These are phyloP conservation scores for Macrolepiota dolichaula DNA, from an alignment of 768 basidiomycete species.

Conservation along the genomic window DNA sequence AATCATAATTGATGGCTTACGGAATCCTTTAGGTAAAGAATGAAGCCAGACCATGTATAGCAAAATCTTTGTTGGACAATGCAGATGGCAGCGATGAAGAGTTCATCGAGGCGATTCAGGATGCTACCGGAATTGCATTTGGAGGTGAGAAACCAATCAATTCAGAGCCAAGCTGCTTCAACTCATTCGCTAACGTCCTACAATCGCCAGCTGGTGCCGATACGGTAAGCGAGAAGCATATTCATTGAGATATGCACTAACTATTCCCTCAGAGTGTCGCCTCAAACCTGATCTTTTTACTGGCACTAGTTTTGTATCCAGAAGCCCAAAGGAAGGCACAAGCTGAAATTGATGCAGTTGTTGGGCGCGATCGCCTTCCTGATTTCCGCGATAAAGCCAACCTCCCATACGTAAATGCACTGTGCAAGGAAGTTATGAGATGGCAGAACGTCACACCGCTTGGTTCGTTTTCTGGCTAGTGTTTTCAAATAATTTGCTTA, in stretches of 20 bases:
- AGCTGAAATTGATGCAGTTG: slow-evolving; percentile 15
- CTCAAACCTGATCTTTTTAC: slow-evolving; percentile 8
- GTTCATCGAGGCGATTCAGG: not conserved
- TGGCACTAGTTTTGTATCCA: slow-evolving; percentile 15
- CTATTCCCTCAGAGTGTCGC: slow-evolving; percentile 2
- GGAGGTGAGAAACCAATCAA: not conserved
- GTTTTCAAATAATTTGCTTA: too few species aligned
- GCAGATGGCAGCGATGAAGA: not conserved
- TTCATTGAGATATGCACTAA: not conserved
- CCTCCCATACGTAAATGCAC: slow-evolving; percentile 13
- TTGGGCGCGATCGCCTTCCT: slow-evolving; percentile 15
- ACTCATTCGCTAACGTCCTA: not conserved
- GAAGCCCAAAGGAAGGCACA: slow-evolving; percentile 14
- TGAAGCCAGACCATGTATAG: not conserved
- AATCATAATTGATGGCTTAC: too few species aligned
- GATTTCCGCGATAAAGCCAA: slow-evolving; percentile 10
- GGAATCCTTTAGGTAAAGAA: not conserved
- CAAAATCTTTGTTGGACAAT: not conserved
- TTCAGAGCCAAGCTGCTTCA: not conserved
- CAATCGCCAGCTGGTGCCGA: slow-evolving; percentile 4
- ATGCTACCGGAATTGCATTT: slow-evolving; percentile 6
- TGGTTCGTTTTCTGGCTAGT: not conserved
- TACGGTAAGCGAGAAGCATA: not conserved
- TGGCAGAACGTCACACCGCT: slow-evolving; percentile 1
- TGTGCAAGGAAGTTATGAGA: slow-evolving; percentile 13